Evolutionary conservation across 257 asterid genomes (phyloP).

Genomic region (Oldenlandia corymbosa): DNA sequence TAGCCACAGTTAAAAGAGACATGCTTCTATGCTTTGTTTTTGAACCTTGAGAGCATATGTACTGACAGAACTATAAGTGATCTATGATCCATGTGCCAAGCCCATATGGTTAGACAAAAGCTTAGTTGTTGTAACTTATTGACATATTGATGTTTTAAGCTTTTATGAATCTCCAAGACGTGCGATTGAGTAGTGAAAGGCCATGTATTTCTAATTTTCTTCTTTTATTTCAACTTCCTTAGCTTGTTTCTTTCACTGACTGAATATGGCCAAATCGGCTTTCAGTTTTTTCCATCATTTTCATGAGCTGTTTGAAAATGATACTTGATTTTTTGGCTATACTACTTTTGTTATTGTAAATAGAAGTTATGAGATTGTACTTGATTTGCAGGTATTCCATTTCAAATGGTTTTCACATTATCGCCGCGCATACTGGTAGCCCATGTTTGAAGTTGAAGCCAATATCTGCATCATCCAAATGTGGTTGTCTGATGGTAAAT

Average conservation of each 20-base stretch:
- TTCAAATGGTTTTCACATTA: conserved; percentile 86
- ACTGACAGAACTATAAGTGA: too few species aligned
- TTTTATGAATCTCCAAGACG: too few species aligned
- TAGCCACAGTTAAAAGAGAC: too few species aligned
- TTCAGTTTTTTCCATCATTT: not conserved
- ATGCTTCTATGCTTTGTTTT: too few species aligned
- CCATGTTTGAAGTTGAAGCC: conserved; percentile 98
- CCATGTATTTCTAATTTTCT: not conserved
- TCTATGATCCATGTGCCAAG: too few species aligned
- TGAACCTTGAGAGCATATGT: too few species aligned
- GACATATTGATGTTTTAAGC: too few species aligned
- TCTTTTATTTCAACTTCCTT: not conserved
- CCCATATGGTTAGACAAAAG: too few species aligned
- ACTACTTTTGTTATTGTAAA: too few species aligned
- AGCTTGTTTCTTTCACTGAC: not conserved
- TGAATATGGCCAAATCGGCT: not conserved
- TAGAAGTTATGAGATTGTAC: conserved; percentile 16
- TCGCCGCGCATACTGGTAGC: conserved; percentile 98
- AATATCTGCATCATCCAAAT: conserved; percentile 73
- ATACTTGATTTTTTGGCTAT: too few species aligned
- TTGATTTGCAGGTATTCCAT: conserved; percentile 73
- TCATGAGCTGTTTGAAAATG: not conserved
- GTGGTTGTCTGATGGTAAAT: conserved; percentile 90
- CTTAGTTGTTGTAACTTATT: too few species aligned
- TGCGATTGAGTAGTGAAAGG: too few species aligned